Evolutionary conservation across 345 rosid species (phyloP).

Genomic region (Nephelium lappaceum): DNA sequence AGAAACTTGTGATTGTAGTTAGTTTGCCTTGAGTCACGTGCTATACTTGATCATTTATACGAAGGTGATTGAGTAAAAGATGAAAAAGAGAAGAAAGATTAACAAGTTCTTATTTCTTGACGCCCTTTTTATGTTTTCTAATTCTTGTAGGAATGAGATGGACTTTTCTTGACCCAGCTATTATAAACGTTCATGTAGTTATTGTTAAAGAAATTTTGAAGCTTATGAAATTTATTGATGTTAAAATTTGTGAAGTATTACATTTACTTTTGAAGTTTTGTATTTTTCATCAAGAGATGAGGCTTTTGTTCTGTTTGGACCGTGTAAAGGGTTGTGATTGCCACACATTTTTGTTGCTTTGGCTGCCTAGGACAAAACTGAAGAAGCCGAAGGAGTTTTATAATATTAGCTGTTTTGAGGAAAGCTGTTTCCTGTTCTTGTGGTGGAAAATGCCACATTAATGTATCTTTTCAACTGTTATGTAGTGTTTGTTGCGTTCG

Average conservation of each 20-base stretch:
- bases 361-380: neutral
- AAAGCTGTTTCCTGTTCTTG: neutral
- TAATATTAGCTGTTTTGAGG: neutral
- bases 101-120: neutral
- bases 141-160: neutral
- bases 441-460: neutral
- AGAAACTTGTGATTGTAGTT: neutral
- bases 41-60: neutral
- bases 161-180: neutral
- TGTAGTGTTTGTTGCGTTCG: neutral
- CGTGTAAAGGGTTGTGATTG: neutral
- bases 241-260: neutral
- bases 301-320: neutral
- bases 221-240: neutral
- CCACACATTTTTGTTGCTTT: neutral
- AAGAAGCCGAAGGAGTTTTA: neutral
- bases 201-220: neutral
- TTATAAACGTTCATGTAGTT: neutral
- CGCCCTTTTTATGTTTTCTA: neutral
- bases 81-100: neutral
- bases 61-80: neutral
- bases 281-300: neutral
- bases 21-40: neutral
- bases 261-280: neutral
- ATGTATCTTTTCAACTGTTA: neutral